Conservation (phyloP, 2,329 filamentous ascomycete genomes). For the Colletotrichum higginsianum region DNA sequence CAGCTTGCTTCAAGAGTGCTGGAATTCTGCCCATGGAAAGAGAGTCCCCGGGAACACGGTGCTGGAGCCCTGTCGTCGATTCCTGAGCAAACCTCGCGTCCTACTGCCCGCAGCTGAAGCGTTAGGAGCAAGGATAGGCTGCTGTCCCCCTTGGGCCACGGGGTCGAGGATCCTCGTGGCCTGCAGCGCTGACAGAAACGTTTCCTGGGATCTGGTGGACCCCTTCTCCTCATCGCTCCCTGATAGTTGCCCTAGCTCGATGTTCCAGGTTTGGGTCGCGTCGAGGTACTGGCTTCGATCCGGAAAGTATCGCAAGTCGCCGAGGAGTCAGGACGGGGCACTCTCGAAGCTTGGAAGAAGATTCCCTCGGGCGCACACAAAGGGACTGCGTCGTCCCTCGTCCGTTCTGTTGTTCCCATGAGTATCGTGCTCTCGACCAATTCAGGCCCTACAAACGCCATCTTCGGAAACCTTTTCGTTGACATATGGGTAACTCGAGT, state of each 20-base stretch:
- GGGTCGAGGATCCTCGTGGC: slow-evolving; percentile 23
- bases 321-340: neutral
- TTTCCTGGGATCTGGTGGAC: slow-evolving; percentile 18
- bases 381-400: slow-evolving; percentile 5
- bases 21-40: neutral
- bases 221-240: slow-evolving; percentile 15
- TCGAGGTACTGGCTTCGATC: neutral
- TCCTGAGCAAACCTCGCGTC: slow-evolving; percentile 3
- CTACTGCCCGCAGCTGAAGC: neutral
- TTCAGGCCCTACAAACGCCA: neutral
- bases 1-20: neutral
- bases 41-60: neutral
- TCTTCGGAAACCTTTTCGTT: slow-evolving; percentile 6
- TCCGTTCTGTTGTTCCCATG: neutral
- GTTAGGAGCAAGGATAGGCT: slow-evolving; percentile 20
- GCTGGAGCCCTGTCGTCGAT: neutral
- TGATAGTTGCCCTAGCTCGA: slow-evolving; percentile 10
- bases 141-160: neutral
- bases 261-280: slow-evolving; percentile 18
- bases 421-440: neutral
- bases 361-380: slow-evolving; percentile 15
- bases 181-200: slow-evolving; percentile 39
- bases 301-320: neutral
- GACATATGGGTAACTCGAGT: slow-evolving; percentile 20
- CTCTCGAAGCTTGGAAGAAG: slow-evolving; percentile 10